These are phyloP conservation scores for Lepidopterella palustris DNA, from an alignment of 495 filamentous ascomycete species.

Conservation along the genomic window DNA sequence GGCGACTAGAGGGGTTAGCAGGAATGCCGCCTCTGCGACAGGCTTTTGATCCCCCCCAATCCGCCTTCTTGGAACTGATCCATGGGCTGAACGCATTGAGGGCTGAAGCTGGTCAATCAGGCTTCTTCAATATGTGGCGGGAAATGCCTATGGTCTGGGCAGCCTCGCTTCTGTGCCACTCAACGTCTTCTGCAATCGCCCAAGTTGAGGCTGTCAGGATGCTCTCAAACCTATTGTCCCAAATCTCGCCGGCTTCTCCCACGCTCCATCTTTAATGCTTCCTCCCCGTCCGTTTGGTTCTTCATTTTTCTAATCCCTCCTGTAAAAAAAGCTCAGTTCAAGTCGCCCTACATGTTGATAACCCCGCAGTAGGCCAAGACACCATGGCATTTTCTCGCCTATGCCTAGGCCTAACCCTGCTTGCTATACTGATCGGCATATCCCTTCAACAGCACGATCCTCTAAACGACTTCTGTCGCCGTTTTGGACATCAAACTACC, in stretches of 20 bases:
- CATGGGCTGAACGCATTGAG: background rate
- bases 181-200: background rate
- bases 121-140: no score
- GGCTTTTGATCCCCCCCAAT: background rate
- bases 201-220: background rate
- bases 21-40: background rate
- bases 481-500: constrained; percentile 15
- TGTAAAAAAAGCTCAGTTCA: background rate
- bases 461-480: constrained; percentile 17
- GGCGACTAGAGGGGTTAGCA: background rate
- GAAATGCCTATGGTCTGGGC: background rate
- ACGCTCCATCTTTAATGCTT: background rate
- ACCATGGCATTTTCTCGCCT: background rate
- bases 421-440: background rate
- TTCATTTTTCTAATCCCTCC: background rate
- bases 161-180: background rate
- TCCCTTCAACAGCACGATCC: constrained; percentile 12
- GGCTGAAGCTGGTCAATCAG: background rate
- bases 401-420: background rate
- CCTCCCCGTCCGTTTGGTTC: background rate
- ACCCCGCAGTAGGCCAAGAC: background rate
- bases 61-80: background rate
- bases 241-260: background rate
- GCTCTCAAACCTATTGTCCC: background rate
- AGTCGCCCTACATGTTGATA: background rate